Percentiles rank a stretch among this genome's conserved stretches.
phyloP scores from a whole-genome alignment of 169 alveolate genomes.

The Eimeria tenella region DNA sequence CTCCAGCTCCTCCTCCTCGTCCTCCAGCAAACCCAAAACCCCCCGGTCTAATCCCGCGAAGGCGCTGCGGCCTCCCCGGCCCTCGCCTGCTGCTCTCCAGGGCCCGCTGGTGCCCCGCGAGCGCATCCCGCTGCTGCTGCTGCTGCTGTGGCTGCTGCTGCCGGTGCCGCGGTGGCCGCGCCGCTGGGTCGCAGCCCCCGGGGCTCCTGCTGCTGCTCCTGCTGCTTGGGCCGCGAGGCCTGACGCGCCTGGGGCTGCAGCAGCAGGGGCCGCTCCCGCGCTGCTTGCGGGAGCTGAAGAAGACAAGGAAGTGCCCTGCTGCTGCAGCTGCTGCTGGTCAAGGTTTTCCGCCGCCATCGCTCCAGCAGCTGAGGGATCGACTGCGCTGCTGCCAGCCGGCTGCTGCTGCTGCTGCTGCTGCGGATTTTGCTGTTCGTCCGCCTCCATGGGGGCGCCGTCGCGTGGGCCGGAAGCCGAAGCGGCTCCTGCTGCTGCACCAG shows the following conservation, averaged over 20 bases:
- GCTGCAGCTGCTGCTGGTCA: constrained; percentile 29
- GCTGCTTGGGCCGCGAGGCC: neutral
- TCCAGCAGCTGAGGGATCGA: neutral
- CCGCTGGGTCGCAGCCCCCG: neutral
- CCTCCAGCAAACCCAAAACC: neutral
- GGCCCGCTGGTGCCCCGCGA: too few species aligned
- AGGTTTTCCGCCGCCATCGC: neutral
- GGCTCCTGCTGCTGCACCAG: neutral
- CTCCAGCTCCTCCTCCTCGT: neutral
- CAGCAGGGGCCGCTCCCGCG: neutral
- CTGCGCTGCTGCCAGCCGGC: neutral
- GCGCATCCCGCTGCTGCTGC: too few species aligned
- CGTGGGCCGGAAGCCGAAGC: neutral
- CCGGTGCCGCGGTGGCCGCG: too few species aligned
- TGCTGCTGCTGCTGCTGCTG: constrained; percentile 17
- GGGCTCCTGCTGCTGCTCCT: constrained; percentile 11
- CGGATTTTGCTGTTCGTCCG: neutral
- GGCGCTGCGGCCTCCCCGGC: neutral
- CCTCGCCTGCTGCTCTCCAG: neutral
- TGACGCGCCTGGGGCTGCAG: neutral
- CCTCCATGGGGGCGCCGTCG: constrained; percentile 20
- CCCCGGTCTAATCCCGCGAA: neutral
- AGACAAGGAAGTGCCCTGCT: neutral
- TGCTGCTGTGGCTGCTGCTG: too few species aligned
- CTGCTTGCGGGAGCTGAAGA: neutral